Conservation (phyloP, 2,329 filamentous ascomycete genomes). For the Phyllosticta citribraziliensis region DNA sequence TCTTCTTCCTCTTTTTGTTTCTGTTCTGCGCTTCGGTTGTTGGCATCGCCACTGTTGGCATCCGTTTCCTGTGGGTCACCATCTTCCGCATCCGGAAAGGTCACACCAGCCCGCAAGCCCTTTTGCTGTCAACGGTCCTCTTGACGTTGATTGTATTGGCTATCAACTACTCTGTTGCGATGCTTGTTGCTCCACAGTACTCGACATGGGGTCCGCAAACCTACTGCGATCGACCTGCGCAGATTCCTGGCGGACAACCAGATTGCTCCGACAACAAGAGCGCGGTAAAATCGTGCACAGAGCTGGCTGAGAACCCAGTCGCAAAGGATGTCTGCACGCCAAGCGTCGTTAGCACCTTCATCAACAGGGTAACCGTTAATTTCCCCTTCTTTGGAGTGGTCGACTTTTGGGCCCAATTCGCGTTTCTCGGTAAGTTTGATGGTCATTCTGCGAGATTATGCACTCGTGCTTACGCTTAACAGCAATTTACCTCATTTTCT, state of each 20-base stretch:
- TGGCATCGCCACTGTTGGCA: conserved; percentile 77
- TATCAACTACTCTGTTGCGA: conserved; percentile 85
- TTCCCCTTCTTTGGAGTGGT: conserved; percentile 91
- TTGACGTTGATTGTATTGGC: conserved; percentile 81
- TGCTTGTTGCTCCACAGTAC: conserved; percentile 94
- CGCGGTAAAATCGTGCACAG: conserved; percentile 72
- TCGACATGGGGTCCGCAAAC: conserved; percentile 89
- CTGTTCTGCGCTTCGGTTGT: conserved; percentile 84
- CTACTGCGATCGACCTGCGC: conserved; percentile 68
- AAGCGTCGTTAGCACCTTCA: conserved; percentile 80
- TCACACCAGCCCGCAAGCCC: conserved; percentile 80
- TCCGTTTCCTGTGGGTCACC: conserved; percentile 90
- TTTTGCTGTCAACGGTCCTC: conserved; percentile 84
- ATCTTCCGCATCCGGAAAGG: conserved; percentile 87
- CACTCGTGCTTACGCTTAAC: conserved; percentile 9
- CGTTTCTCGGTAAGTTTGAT: conserved; percentile 55
- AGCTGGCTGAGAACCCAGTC: conserved; percentile 59
- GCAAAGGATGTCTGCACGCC: conserved; percentile 80
- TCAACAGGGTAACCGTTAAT: conserved; percentile 85
- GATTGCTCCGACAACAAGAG: conserved; percentile 64
- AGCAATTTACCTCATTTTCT: conserved; percentile 67
- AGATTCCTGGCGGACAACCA: conserved; percentile 54
- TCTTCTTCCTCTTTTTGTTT: conserved; percentile 72
- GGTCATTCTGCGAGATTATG: background rate
- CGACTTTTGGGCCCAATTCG: conserved; percentile 95